Percentiles rank a stretch among this genome's conserved stretches.
Evolutionary conservation across 2,329 filamentous ascomycete species (phyloP).

Genomic region (Myrmaecium sp.): DNA sequence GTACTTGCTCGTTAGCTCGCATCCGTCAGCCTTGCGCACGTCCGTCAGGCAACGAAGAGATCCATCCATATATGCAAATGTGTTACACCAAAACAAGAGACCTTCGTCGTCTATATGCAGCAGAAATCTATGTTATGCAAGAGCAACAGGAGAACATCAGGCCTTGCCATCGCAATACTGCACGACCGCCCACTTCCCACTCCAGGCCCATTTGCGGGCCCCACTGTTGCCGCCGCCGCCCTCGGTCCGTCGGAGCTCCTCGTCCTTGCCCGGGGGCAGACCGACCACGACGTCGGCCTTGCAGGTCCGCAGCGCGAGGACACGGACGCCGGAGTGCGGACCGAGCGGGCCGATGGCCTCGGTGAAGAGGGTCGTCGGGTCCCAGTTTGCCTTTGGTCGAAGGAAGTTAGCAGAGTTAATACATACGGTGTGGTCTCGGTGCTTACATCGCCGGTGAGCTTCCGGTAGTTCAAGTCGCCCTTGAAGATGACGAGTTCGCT

Average conservation of each 20-base stretch:
- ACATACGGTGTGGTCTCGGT: not conserved
- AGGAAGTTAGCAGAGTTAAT: conserved; percentile 3
- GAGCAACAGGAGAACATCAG: conserved; percentile 3
- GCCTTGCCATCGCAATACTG: conserved; percentile 59
- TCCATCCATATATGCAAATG: too few species aligned
- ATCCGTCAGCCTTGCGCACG: too few species aligned
- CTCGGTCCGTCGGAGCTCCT: conserved; percentile 52
- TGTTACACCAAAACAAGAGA: too few species aligned
- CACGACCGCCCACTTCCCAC: conserved; percentile 91
- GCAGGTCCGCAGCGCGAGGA: conserved; percentile 79
- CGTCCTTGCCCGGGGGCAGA: conserved; percentile 65
- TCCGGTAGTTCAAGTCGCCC: conserved; percentile 92
- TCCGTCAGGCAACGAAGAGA: too few species aligned
- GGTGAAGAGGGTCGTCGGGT: conserved; percentile 70
- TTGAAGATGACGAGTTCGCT: conserved; percentile 91
- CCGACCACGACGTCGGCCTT: conserved; percentile 95
- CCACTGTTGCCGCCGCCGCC: conserved; percentile 54
- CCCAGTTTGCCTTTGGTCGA: conserved; percentile 51
- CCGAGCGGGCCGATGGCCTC: conserved; percentile 77
- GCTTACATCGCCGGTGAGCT: conserved; percentile 74
- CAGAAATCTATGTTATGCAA: too few species aligned
- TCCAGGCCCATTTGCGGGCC: conserved; percentile 81
- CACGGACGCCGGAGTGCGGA: conserved; percentile 61
- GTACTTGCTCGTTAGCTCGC: too few species aligned
- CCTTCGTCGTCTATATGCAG: too few species aligned